Conservation (phyloP, 257 asterid genomes). For the Salvia miltiorrhiza region DNA sequence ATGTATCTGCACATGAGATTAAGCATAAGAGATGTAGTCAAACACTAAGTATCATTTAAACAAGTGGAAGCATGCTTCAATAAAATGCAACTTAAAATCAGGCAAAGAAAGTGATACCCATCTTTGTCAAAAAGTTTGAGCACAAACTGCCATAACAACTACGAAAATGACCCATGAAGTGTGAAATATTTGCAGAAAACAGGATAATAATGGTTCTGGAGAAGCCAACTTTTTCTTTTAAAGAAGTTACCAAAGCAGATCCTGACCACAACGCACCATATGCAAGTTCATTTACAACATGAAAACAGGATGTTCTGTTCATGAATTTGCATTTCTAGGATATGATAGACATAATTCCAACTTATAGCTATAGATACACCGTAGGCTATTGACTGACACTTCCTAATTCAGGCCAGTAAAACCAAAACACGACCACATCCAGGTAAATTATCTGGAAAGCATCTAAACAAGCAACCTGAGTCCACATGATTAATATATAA, state of each 20-base stretch:
- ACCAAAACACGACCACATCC: not conserved
- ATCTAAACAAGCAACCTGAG: not conserved
- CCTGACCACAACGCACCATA: not conserved
- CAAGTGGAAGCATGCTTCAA: not conserved
- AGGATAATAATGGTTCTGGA: not conserved
- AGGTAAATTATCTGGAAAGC: not conserved
- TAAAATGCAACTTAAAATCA: not conserved
- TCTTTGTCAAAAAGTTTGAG: not conserved
- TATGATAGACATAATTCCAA: not conserved
- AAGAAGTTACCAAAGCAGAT: not conserved
- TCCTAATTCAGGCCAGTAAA: not conserved
- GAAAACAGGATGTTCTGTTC: constrained; percentile 2
- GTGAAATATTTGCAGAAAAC: not conserved
- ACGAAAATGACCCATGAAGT: not conserved
- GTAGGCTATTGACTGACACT: not conserved
- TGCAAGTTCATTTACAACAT: not conserved
- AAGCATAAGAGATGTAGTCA: not conserved
- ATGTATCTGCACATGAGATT: constrained; percentile 58
- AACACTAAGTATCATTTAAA: not conserved
- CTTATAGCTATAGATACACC: not conserved
- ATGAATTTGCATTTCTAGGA: not conserved
- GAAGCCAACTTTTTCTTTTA: not conserved
- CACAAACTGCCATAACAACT: not conserved
- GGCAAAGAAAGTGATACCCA: not conserved
- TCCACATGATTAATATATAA: not conserved